A percentile compares a stretch with the other conserved stretches of the same genome.
These are phyloP conservation scores for Mentha longifolia DNA, from an alignment of 257 asterid genomes.

Conservation along the genomic window DNA sequence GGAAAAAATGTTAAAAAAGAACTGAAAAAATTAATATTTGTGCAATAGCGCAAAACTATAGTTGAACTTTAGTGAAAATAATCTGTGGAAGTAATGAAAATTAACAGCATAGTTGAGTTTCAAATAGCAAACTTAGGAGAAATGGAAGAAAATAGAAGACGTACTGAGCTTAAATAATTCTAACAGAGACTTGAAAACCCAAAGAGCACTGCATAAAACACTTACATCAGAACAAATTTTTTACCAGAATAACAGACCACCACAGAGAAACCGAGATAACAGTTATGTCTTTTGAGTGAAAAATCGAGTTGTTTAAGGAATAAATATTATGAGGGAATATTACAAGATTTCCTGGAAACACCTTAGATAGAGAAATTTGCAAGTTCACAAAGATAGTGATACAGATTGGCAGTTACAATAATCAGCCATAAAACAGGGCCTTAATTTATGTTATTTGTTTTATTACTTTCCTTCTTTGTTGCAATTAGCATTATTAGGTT, in stretches of 20 bases:
- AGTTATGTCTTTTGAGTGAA: background rate
- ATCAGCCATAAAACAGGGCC: no score
- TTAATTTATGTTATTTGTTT: no score
- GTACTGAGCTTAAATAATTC: background rate
- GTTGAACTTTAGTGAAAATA: slow-evolving; percentile 4
- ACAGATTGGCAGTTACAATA: no score
- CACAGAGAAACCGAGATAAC: background rate
- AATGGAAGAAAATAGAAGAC: background rate
- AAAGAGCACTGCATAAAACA: background rate
- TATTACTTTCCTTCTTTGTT: no score
- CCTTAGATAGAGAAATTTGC: background rate
- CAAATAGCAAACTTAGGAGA: background rate
- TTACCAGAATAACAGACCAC: background rate
- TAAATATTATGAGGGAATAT: background rate
- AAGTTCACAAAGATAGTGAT: slow-evolving; percentile 9
- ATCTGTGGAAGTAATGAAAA: background rate
- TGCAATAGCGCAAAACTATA: background rate
- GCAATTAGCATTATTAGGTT: no score
- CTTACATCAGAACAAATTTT: background rate
- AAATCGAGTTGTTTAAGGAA: background rate
- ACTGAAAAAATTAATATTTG: background rate
- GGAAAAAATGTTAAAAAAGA: background rate
- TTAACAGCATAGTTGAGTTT: slow-evolving; percentile 1
- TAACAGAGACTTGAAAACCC: background rate
- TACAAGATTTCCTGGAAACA: background rate